Base-by-base conservation (phyloP, 2,329 filamentous ascomycete species). In the Trichocomaceae sp. region DNA sequence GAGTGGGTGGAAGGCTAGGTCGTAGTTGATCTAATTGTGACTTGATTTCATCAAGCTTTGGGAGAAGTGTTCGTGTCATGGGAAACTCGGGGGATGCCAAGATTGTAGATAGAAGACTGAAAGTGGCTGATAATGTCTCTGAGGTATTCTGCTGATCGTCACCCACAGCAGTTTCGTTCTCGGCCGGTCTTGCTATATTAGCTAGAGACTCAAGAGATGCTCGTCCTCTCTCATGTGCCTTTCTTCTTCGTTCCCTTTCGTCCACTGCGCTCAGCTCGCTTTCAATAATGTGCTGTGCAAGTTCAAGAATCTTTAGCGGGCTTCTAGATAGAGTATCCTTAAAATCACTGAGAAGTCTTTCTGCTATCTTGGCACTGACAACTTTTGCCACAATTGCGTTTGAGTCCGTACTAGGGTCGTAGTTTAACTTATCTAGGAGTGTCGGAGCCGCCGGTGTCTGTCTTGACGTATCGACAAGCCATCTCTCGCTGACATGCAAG, bases 41-140 rank as follows among this genome's bases (percentile, higher is more conserved):
- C 56, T 73, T 74, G 46, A 73, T 63, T 17, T 58, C 62, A 37
- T 64, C 59, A 3, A 75, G 62, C 1, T 66, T 54, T 9, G 63
- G 62, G 2, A 63, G 55, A 3, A 66, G 66, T 20, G 67, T 63
- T 44, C 62, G 56, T 1, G 71, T 67, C 7, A 64, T 55, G 2
- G 63, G 59, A 37, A 75, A 75, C 9, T 72, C 70, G 1, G 72
- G 69, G 5, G 73, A 75, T 2, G 72, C 66, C 20, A 75, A 59
- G 6, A 75, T 68, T 6, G 72, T 73, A 3, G 72, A 75, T 2
- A 75, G 60, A 17, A 75, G 60, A 52, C 72, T 75, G 59, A 75
- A 71, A 8, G 72, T 71, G 9, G 68, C 66, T 5, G 71, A 68
- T 26, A 75, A 55, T 2, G 70, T 71, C 47, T 75, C 72, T 4